Conservation (phyloP, 139 green algal genomes). For the Closterium sp. region DNA sequence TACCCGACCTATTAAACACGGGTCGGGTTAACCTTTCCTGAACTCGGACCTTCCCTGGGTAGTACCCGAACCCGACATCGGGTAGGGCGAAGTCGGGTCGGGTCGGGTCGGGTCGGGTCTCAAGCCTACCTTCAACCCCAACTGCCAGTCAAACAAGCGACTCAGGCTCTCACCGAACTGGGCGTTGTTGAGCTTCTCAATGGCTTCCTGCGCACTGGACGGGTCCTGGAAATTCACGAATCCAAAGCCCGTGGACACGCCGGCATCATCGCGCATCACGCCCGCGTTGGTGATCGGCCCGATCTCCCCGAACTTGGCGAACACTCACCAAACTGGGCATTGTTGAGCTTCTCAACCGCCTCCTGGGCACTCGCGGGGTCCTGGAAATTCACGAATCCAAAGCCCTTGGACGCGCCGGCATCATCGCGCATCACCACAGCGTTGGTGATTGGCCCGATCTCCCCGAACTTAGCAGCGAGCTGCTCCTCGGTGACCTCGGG, state of each 20-base stretch:
- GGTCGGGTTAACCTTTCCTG: too few species aligned
- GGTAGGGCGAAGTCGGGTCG: too few species aligned
- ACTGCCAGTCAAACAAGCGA: too few species aligned
- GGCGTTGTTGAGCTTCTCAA: slow-evolving; percentile 57
- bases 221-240: slow-evolving; percentile 65
- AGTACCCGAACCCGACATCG: too few species aligned
- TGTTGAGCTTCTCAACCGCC: slow-evolving; percentile 59
- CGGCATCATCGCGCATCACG: slow-evolving; percentile 52
- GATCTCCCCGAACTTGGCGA: slow-evolving; percentile 51
- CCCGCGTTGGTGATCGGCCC: slow-evolving; percentile 53
- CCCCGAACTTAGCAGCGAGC: slow-evolving; percentile 49
- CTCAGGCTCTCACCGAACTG: slow-evolving; percentile 22
- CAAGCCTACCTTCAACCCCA: too few species aligned
- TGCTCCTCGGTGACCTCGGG: slow-evolving; percentile 50
- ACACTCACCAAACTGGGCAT: slow-evolving; percentile 30
- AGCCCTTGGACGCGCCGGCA: slow-evolving; percentile 59
- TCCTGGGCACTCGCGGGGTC: slow-evolving; percentile 48
- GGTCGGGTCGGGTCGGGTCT: too few species aligned
- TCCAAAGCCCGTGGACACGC: slow-evolving; percentile 61
- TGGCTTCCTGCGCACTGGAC: slow-evolving; percentile 45
- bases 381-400: slow-evolving; percentile 67
- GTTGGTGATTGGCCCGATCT: slow-evolving; percentile 52
- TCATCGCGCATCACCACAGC: slow-evolving; percentile 50
- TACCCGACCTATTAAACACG: too few species aligned
- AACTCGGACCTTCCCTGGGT: too few species aligned